Evolutionary conservation across 2,329 filamentous ascomycete genomes (phyloP), one percentile per base, ranked within the genome.

Genomic region (Rugonectria rugulosa): DNA sequence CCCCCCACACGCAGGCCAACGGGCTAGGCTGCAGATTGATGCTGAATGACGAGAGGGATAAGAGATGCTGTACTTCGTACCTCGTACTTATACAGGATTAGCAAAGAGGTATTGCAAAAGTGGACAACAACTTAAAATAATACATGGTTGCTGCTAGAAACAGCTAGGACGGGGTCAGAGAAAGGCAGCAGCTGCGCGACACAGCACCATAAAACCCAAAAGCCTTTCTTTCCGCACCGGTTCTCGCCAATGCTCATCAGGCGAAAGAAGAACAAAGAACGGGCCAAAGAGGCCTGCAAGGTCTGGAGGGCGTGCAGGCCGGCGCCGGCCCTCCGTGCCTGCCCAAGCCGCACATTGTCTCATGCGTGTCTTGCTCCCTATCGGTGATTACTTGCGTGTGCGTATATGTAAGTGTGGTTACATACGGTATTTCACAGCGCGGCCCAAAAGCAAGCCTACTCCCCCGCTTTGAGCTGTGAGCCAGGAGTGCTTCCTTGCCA

Each of bases 381-480:
- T 29, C 11, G 27, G 34, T 37, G 45, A 23, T 50, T 43, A 15
- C 21, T 43, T 38, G 49, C 24, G 32, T 52, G 51, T 46, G 44
- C 36, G 53, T 36, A 40, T 56, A 54, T 51, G 55, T 66, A 51
- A 34, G 41, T 56, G 63, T 51, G 47, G 47, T 50, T 42, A 43
- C 47, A 50, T 50, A 43, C 47, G 40, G 40, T 38, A 41, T 41
- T 34, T 42, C 37, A 27, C 47, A 34, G 29, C 19, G 20, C 37
- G 37, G 29, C 27, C 47, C 40, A 42, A 48, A 50, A 31, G 20
- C 37, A 42, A 38, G 27, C 27, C 37, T 38, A 42, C 43, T n/a
- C n/a, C 47, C 37, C 47, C 47, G 47, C 47, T 43, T 42, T 42
- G 27, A 42, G 14, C 19, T 17, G 9, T n/a, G 24, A 48, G 17